These are phyloP conservation scores for Rubroboletus satanas DNA, from an alignment of 768 basidiomycete species.

Conservation along the genomic window DNA sequence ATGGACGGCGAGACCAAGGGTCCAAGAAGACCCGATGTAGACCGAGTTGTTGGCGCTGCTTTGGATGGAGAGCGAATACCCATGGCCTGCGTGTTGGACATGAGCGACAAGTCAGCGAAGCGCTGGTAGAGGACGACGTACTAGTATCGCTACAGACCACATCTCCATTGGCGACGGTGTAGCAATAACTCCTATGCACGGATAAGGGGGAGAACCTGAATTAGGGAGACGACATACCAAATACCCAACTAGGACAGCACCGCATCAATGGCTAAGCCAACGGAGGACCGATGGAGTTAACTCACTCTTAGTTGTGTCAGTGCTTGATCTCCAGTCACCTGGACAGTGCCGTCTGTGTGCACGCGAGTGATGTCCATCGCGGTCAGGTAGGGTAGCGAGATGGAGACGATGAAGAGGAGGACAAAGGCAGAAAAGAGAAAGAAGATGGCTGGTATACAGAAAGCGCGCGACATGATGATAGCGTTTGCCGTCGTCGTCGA, in stretches of 20 bases:
- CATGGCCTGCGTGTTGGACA: conserved; percentile 40
- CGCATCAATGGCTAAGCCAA: not conserved
- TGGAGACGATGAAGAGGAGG: conserved; percentile 61
- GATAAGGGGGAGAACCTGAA: conserved; percentile 3
- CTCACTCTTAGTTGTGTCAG: conserved; percentile 54
- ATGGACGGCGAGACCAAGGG: conserved; percentile 68
- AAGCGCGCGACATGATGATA: conserved; percentile 40
- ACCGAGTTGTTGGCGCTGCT: conserved; percentile 27
- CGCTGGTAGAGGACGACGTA: conserved; percentile 19
- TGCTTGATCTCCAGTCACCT: conserved; percentile 19
- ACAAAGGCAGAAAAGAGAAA: conserved; percentile 60
- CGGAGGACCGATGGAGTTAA: conserved; percentile 8
- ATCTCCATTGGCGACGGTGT: conserved; percentile 40
- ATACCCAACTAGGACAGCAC: conserved; percentile 54
- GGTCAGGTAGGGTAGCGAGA: conserved; percentile 68
- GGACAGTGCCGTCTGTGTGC: conserved; percentile 38
- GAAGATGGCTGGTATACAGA: conserved; percentile 60
- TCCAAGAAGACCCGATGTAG: conserved; percentile 57
- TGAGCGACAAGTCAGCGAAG: not conserved
- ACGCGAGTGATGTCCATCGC: conserved; percentile 64
- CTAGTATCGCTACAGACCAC: conserved; percentile 44
- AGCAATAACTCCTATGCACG: conserved; percentile 56
- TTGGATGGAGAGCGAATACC: conserved; percentile 44
- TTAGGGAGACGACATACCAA: conserved; percentile 44
- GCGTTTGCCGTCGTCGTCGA: not conserved